phyloP scores from a whole-genome alignment of 345 rosid genomes.

The Bruguiera parviflora region DNA sequence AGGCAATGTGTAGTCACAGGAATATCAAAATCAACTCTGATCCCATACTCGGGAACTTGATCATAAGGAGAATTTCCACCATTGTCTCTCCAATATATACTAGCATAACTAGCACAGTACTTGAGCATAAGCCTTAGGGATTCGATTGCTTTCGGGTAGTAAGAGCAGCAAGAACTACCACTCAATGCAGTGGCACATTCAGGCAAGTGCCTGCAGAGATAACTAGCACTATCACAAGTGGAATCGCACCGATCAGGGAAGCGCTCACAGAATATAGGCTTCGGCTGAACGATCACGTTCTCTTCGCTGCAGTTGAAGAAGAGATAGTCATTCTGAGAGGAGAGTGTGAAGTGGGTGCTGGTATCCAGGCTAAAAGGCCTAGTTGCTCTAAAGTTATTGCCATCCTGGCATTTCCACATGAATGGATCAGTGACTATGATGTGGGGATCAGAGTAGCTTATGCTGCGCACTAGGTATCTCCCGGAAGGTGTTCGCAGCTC shows the following conservation, averaged over 20 bases:
- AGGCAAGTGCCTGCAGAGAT: constrained; percentile 85
- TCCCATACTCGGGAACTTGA: constrained; percentile 83
- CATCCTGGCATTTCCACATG: constrained; percentile 85
- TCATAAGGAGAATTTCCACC: constrained; percentile 45
- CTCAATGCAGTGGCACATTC: constrained; percentile 49
- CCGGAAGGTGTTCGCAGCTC: constrained; percentile 87
- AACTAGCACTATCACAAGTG: constrained; percentile 80
- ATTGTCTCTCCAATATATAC: constrained; percentile 76
- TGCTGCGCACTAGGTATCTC: constrained; percentile 56
- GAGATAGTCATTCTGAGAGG: constrained; percentile 78
- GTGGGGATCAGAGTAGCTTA: constrained; percentile 84
- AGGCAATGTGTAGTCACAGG: constrained; percentile 77
- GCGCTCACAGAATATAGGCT: constrained; percentile 76
- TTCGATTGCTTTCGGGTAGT: constrained; percentile 75
- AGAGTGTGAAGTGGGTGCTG: constrained; percentile 71
- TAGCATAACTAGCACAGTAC: constrained; percentile 76
- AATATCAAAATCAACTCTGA: constrained; percentile 69
- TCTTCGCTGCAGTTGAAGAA: constrained; percentile 81
- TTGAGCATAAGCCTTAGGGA: constrained; percentile 79
- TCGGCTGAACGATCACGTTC: constrained; percentile 69
- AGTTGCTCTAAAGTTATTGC: constrained; percentile 61
- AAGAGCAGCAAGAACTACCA: constrained; percentile 72
- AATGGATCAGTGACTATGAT: constrained; percentile 64
- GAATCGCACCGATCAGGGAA: constrained; percentile 89
- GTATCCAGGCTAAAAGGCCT: constrained; percentile 85